These are phyloP conservation scores for Emiliania huxleyi DNA, from an alignment of 78 protist genomes.

Conservation along the genomic window DNA sequence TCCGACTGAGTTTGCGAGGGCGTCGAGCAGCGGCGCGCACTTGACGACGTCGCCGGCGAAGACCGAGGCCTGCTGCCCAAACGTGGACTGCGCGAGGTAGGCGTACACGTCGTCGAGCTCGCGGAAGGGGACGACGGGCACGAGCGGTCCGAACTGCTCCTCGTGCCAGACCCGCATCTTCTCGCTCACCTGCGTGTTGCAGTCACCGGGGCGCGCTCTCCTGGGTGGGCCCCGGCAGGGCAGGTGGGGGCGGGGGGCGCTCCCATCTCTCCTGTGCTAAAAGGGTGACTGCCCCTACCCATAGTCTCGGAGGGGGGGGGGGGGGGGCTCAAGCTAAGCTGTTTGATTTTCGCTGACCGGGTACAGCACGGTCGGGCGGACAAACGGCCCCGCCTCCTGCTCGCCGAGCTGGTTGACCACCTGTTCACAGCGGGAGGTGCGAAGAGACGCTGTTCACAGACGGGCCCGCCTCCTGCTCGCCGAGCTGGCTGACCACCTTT, in stretches of 20 bases:
- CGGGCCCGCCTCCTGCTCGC: background rate
- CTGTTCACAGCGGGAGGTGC: no score
- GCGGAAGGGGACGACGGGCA: slow-evolving; percentile 20
- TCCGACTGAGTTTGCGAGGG: slow-evolving; percentile 12
- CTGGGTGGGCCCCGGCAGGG: no score
- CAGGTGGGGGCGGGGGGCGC: no score
- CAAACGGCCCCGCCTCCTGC: background rate
- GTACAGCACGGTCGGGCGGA: slow-evolving; percentile 30
- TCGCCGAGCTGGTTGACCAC: slow-evolving; percentile 10
- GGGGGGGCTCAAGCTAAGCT: no score
- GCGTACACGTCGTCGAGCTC: background rate
- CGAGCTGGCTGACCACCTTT: slow-evolving; percentile 10
- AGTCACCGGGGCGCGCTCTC: no score
- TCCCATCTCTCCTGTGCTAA: no score
- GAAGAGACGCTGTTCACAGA: no score
- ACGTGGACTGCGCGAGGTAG: background rate
- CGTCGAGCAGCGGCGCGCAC: slow-evolving; percentile 1
- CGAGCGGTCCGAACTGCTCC: slow-evolving; percentile 63
- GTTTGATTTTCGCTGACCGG: no score
- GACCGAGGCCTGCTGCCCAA: slow-evolving; percentile 46
- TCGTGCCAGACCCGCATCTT: slow-evolving; percentile 30
- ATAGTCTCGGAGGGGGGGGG: no score
- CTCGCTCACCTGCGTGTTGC: no score
- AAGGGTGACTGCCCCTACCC: no score
- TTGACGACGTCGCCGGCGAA: background rate